These are phyloP conservation scores for Gomphus bonarii DNA, from an alignment of 1,284 basidiomycete genomes.

Conservation along the genomic window DNA sequence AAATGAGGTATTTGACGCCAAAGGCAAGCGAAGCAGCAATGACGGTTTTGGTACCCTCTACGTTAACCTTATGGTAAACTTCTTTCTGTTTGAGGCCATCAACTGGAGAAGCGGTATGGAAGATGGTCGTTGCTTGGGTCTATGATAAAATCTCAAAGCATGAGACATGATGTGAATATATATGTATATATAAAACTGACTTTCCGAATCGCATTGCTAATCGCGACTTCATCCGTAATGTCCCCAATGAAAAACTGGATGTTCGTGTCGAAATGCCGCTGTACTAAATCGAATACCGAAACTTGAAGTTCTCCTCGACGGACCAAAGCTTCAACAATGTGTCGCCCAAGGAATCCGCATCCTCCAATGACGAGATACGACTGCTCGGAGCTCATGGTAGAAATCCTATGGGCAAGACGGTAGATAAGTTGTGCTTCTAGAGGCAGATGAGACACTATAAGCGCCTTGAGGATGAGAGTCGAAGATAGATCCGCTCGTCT, in stretches of 20 bases:
- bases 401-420: not conserved
- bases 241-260: conserved; percentile 82
- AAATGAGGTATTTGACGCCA: conserved; percentile 82
- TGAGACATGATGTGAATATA: conserved; percentile 12
- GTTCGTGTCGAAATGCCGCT: conserved; percentile 68
- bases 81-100: conserved; percentile 59
- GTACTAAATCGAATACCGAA: conserved; percentile 82
- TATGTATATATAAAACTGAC: too few species aligned
- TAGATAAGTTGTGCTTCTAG: not conserved
- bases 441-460: too few species aligned
- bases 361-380: conserved; percentile 79
- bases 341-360: conserved; percentile 85
- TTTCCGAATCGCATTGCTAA: conserved; percentile 65
- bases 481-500: too few species aligned
- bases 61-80: conserved; percentile 90
- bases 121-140: conserved; percentile 79
- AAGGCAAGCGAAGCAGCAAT: conserved; percentile 70
- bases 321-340: conserved; percentile 78
- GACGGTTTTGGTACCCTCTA: conserved; percentile 82
- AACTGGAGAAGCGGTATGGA: conserved; percentile 92
- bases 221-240: conserved; percentile 67
- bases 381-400: conserved; percentile 1
- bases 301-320: conserved; percentile 68
- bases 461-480: too few species aligned
- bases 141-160: conserved; percentile 20